Evolutionary conservation across 352 stramenopile species (phyloP), one percentile per base, ranked within the genome.

Genomic region (Globisporangium iwayamae): DNA sequence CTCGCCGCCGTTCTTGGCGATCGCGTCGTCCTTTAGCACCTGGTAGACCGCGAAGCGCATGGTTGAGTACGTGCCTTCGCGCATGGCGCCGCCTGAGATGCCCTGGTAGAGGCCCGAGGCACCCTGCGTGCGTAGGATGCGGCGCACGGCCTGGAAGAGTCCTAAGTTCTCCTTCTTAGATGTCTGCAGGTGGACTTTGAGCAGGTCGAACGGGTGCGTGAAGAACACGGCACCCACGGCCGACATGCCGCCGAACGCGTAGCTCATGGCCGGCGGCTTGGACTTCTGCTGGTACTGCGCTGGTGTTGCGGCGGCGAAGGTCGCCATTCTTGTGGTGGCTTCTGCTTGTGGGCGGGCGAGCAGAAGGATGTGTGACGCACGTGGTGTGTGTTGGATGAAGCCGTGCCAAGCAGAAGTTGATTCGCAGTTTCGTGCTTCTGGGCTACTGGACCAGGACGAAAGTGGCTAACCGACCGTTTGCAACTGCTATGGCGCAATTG

Each of bases 1-100:
- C 18, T 82, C 70, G 45, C 83, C 83, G 63, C 80, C 65, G 60
- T 92, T 92, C 47, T 75, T 70, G 28, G 75, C 76, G 46, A 94
- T 71, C 0, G 83, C 85, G 22, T 84, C 75, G 66, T 94, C 83
- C 68, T 94, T 94, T 52, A 94, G 82, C 48, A 83, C 79, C 66
- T 94, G 85, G 72, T 94, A 94, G 18, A 92, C 78, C 22, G 83
- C 85, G 62, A 94, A 94, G 41, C 85, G 85, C 74, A 89, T 87
- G 58, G 83, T 94, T 47, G 83, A 92, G 71, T 94, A 94, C 60
- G 85, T 91, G 28, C 85, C 85, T 69, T 94, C 85, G 48, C 85
- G 74, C 85, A 94, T 91, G 60, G 76, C 73, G 16, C 85, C 85
- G 11, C 85, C 85, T 0, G 79, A 90, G 63, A 94, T 94, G 54